A percentile compares a stretch with the other conserved stretches of the same genome.
Conservation (phyloP, 176 grass and related monocot species). For the Lolium multiflorum region DNA sequence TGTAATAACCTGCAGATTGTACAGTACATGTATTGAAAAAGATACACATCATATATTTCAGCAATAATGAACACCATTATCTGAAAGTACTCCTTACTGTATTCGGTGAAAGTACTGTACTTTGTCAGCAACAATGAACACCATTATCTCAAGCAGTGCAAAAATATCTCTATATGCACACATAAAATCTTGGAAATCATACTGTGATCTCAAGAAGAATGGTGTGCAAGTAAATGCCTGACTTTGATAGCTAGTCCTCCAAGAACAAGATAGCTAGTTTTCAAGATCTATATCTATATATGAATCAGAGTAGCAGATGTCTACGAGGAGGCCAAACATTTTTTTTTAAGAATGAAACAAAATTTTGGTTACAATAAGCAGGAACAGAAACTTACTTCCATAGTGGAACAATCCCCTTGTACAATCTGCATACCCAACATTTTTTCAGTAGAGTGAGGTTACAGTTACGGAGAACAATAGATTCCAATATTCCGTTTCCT, state of each 20-base stretch:
- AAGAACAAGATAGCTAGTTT: background rate
- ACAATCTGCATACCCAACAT: conserved; percentile 60
- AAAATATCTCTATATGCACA: conserved; percentile 53
- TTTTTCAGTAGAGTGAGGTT: conserved; percentile 15
- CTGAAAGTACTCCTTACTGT: too few species aligned
- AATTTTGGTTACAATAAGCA: background rate
- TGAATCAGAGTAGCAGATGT: background rate
- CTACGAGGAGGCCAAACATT: background rate
- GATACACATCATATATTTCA: too few species aligned
- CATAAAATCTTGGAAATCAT: conserved; percentile 46
- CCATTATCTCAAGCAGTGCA: conserved; percentile 33
- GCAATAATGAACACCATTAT: too few species aligned
- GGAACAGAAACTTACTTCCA: conserved; percentile 63
- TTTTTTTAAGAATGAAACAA: background rate
- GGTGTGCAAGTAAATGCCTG: conserved; percentile 41
- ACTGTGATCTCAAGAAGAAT: conserved; percentile 48
- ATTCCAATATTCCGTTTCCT: background rate
- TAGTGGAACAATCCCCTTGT: conserved; percentile 89
- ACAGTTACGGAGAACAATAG: background rate
- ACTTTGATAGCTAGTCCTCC: background rate
- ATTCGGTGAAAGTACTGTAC: too few species aligned
- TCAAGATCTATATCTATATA: background rate
- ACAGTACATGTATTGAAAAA: too few species aligned
- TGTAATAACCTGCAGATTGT: too few species aligned
- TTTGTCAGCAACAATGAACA: too few species aligned